Evolutionary conservation across 352 stramenopile species (phyloP), one percentile per base, ranked within the genome.

Genomic region (Albugo laibachii): DNA sequence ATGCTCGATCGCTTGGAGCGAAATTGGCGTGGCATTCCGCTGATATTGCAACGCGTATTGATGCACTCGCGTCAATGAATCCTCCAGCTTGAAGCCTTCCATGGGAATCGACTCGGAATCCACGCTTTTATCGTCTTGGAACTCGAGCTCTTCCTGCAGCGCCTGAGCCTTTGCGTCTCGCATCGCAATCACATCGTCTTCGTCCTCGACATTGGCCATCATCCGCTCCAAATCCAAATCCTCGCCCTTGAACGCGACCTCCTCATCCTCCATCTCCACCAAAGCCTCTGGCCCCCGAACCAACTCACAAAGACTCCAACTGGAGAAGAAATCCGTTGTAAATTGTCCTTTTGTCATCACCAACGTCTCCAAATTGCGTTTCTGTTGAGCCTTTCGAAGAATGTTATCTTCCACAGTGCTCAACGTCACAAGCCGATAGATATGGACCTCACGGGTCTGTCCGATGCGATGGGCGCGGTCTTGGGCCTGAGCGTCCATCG

Each of bases 341-440:
- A 80, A 79, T 42, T 89, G 67, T 6, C 69, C 63, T 42, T 81
- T 62, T 27, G 61, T 65, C 67, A 95, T 83, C 13, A 88, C 91
- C 4, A 99, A 58, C 34, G 94, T 92, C 61, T 98, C 93, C 24
- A 99, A 68, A 49, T 98, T 93, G 1, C 87, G 75, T 66, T 99
- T 99, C 58, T 99, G 94, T 49, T 91, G 77, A 0, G 85, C 94
- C 59, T 99, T 99, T n/a, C 82, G 76, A n/a, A 99, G 57, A 53
- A 99, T 99, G 63, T 99, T 99, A 61, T 99, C 95, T 63, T 99
- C 96, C 34, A 99, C 94, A 1, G 95, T 97, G 57, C 96, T 79
- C 48, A 96, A 80, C 20, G 80, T 97, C 5, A 99, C 82, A 14
- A 99, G 68, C 0, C 96, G 78, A 60, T 99, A 99, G 41, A 99